phyloP scores from a whole-genome alignment of 495 filamentous ascomycete genomes.

The Neohortaea acidophila region DNA sequence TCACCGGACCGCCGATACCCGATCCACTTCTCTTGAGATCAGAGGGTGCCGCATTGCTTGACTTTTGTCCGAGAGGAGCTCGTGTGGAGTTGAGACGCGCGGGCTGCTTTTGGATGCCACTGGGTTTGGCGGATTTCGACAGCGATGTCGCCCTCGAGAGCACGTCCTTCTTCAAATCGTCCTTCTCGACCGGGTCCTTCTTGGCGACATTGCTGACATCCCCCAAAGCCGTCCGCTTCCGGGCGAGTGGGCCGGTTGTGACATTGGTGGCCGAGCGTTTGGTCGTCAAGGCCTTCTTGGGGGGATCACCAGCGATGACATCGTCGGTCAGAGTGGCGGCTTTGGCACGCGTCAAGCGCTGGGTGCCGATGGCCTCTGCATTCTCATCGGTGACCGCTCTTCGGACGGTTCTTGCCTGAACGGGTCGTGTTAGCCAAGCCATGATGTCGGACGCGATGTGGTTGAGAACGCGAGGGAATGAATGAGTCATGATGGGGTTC shows the following conservation, averaged over 20 bases:
- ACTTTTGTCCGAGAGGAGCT: slow-evolving; percentile 46
- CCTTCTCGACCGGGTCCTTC: slow-evolving; percentile 33
- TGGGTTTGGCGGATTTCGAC: slow-evolving; percentile 61
- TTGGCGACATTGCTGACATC: slow-evolving; percentile 94
- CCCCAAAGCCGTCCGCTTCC: slow-evolving; percentile 41
- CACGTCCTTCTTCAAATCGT: slow-evolving; percentile 56
- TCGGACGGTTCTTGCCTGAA: slow-evolving; percentile 41
- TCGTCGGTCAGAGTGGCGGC: slow-evolving; percentile 52
- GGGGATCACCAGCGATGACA: slow-evolving; percentile 34
- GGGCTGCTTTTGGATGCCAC: slow-evolving; percentile 60
- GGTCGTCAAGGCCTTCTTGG: slow-evolving; percentile 59
- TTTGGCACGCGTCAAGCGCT: slow-evolving; percentile 85
- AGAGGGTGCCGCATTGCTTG: slow-evolving; percentile 32
- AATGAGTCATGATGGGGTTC: neutral
- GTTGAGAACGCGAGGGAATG: neutral
- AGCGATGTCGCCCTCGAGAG: slow-evolving; percentile 40
- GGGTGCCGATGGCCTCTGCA: slow-evolving; percentile 69
- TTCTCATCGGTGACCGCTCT: slow-evolving; percentile 76
- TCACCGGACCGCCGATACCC: slow-evolving; percentile 41
- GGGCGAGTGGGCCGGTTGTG: slow-evolving; percentile 31
- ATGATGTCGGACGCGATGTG: no score
- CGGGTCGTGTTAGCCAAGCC: slow-evolving; percentile 2
- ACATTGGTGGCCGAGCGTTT: slow-evolving; percentile 42
- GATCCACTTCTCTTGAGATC: slow-evolving; percentile 60
- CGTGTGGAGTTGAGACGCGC: slow-evolving; percentile 48